A percentile compares a stretch with the other conserved stretches of the same genome.
phyloP scores from a whole-genome alignment of 139 green algal species.

The Zygnema cylindricum region DNA sequence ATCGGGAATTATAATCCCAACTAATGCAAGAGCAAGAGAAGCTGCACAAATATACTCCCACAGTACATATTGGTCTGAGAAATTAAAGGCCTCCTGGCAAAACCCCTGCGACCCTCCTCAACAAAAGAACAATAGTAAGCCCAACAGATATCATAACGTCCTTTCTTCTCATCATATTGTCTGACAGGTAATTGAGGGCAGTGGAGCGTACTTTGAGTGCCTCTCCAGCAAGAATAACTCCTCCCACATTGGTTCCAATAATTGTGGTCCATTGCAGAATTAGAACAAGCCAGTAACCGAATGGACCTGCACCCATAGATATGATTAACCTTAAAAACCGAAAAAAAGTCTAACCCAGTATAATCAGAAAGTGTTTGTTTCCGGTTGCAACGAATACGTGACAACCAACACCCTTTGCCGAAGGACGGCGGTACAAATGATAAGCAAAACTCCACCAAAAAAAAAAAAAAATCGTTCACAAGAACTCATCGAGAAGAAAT shows the following conservation, averaged over 20 bases:
- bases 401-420: too few species aligned
- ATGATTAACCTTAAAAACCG: too few species aligned
- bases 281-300: not conserved
- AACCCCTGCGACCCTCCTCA: not conserved
- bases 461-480: too few species aligned
- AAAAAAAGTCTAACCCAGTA: too few species aligned
- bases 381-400: too few species aligned
- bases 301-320: not conserved
- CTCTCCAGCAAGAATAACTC: not conserved
- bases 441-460: too few species aligned
- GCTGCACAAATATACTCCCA: not conserved
- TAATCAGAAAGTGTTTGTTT: too few species aligned
- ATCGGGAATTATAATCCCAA: not conserved
- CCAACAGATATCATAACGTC: too few species aligned
- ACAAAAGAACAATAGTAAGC: too few species aligned
- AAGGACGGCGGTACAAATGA: too few species aligned
- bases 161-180: too few species aligned
- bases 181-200: not conserved
- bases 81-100: not conserved
- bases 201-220: not conserved
- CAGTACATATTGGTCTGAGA: not conserved
- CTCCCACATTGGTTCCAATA: not conserved
- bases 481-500: too few species aligned
- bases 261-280: not conserved
- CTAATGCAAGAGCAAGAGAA: not conserved